phyloP scores from a whole-genome alignment of 306 rosid species.

The Medicago arabica region DNA sequence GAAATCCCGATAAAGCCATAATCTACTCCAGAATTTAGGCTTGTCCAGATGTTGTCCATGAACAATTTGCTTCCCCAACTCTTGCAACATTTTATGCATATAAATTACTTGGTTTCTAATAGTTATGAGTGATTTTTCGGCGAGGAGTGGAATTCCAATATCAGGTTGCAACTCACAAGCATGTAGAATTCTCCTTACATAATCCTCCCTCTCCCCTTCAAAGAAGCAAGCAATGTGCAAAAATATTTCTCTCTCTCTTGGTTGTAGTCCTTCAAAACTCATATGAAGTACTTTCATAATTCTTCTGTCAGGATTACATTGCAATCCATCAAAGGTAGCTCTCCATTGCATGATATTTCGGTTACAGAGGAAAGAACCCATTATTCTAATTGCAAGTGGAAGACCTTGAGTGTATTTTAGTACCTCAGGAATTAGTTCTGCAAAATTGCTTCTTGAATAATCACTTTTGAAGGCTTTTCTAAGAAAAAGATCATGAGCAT shows the following conservation, averaged over 20 bases:
- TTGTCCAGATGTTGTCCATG: background rate
- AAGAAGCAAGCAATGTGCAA: conserved; percentile 21
- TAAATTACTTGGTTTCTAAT: background rate
- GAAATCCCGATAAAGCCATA: conserved; percentile 3
- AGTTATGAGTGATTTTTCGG: conserved; percentile 17
- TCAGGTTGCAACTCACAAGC: background rate
- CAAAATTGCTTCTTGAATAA: background rate
- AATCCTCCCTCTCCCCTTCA: conserved; percentile 15
- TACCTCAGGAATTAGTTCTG: background rate
- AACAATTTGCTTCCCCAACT: background rate
- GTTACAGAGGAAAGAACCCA: conserved; percentile 12
- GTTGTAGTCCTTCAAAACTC: background rate
- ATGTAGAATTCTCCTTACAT: conserved; percentile 6
- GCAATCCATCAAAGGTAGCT: conserved; percentile 6
- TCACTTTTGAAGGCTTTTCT: conserved; percentile 26
- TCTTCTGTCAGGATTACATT: background rate
- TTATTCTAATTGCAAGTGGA: background rate
- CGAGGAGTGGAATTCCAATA: conserved; percentile 4
- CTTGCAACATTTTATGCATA: conserved; percentile 10
- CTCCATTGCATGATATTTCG: background rate
- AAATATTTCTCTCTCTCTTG: background rate
- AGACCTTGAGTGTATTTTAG: conserved; percentile 19
- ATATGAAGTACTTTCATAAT: background rate
- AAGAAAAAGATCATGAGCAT: background rate
- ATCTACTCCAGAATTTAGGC: background rate